A percentile compares a stretch with the other conserved stretches of the same genome.
Conservation (phyloP, 164 flowering plant genomes). For the Liriodendron chinense region DNA sequence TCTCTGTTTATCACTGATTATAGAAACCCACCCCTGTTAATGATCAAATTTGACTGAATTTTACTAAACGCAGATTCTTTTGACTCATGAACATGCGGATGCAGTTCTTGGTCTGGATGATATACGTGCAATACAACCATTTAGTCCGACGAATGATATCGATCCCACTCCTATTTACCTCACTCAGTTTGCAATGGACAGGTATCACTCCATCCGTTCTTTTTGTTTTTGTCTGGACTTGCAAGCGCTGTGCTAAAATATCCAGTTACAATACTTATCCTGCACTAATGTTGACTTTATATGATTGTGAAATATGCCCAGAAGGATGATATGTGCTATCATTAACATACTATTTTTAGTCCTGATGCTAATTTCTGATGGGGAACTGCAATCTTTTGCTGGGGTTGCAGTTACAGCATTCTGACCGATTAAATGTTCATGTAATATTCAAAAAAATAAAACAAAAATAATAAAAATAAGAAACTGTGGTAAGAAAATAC, state of each 20-base stretch:
- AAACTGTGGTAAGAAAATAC: too few relatives aligned
- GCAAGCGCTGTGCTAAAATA: background rate
- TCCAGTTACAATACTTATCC: too few relatives aligned
- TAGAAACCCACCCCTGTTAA: background rate
- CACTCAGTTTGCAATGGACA: slow-evolving; percentile 70
- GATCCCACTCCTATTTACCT: slow-evolving; percentile 79
- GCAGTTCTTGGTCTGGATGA: slow-evolving; percentile 97
- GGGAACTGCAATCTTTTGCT: too few relatives aligned
- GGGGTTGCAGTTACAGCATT: too few relatives aligned
- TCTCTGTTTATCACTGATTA: background rate
- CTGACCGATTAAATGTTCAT: too few relatives aligned
- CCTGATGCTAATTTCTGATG: too few relatives aligned
- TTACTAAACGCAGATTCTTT: slow-evolving; percentile 65
- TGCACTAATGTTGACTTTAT: too few relatives aligned
- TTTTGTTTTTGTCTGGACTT: background rate
- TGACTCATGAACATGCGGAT: slow-evolving; percentile 99
- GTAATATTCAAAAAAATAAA: too few relatives aligned
- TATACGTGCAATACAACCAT: slow-evolving; percentile 78
- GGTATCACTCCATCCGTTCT: slow-evolving; percentile 36
- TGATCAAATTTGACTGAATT: slow-evolving; percentile 1
- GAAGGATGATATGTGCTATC: too few relatives aligned
- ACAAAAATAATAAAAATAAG: too few relatives aligned
- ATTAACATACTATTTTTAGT: too few relatives aligned
- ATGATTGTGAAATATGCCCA: too few relatives aligned
- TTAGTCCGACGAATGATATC: slow-evolving; percentile 74